phyloP scores from a whole-genome alignment of 129 eudicot species.

The Lactuca saligna region DNA sequence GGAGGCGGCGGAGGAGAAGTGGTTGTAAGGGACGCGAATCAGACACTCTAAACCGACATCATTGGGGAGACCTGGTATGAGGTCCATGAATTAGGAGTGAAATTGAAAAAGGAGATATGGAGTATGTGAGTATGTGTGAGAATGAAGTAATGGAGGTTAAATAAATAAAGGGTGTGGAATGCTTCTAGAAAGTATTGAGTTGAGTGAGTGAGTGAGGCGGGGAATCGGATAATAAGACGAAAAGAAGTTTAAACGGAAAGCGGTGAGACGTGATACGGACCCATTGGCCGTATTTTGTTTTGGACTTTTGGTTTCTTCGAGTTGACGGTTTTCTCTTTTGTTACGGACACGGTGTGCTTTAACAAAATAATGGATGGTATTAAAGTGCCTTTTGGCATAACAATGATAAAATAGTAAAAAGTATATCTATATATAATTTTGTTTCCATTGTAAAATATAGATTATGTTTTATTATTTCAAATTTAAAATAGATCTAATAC shows the following conservation, averaged over 20 bases:
- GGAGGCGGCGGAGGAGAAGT: slow-evolving; percentile 48
- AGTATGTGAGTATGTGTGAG: not conserved
- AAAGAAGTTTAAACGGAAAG: slow-evolving; percentile 21
- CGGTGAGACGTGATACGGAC: slow-evolving; percentile 9
- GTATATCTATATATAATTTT: too few species aligned
- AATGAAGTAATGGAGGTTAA: not conserved
- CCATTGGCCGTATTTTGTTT: slow-evolving; percentile 25
- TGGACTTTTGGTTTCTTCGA: slow-evolving; percentile 15
- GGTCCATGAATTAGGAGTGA: slow-evolving; percentile 31
- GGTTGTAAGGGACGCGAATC: slow-evolving; percentile 37
- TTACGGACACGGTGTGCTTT: not conserved
- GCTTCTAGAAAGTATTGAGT: slow-evolving; percentile 36
- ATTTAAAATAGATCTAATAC: too few species aligned
- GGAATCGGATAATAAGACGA: slow-evolving; percentile 18
- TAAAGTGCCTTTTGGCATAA: not conserved
- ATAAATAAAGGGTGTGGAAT: not conserved
- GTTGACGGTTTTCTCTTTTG: slow-evolving; percentile 10
- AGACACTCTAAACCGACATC: slow-evolving; percentile 62
- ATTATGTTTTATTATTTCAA: too few species aligned
- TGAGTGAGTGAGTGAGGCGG: slow-evolving; percentile 4
- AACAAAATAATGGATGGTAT: not conserved
- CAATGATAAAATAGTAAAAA: not conserved
- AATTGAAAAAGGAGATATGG: not conserved
- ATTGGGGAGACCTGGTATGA: slow-evolving; percentile 59
- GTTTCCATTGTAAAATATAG: not conserved